Evolutionary conservation across 83 land plant genomes (phyloP).

Genomic region (Picea abies): DNA sequence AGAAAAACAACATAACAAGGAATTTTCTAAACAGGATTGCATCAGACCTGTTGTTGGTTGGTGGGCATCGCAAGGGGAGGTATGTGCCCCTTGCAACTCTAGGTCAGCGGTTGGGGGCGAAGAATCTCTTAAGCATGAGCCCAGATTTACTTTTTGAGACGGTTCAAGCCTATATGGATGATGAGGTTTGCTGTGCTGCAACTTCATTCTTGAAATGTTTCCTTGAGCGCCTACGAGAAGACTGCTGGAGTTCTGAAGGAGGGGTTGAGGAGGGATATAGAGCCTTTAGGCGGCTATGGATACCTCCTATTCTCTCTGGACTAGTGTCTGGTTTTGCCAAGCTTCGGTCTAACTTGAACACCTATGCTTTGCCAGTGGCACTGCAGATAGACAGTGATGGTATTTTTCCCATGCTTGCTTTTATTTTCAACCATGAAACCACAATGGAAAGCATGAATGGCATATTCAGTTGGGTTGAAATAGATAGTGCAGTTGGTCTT

Average conservation of each 20-base stretch:
- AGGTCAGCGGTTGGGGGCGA: conserved; percentile 85
- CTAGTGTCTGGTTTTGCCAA: conserved; percentile 83
- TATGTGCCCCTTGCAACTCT: conserved; percentile 93
- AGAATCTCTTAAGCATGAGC: conserved; percentile 58
- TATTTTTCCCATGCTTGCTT: conserved; percentile 79
- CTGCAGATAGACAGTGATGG: conserved; percentile 86
- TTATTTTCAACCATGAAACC: conserved; percentile 44
- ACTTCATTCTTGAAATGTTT: conserved; percentile 92
- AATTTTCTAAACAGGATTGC: conserved; percentile 57
- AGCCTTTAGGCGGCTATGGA: conserved; percentile 61
- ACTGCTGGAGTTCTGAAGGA: conserved; percentile 82
- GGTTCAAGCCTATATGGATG: conserved; percentile 77
- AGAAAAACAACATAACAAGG: conserved; percentile 31
- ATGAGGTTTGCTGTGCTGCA: conserved; percentile 97
- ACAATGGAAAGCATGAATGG: conserved; percentile 18
- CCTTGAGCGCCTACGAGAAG: conserved; percentile 89
- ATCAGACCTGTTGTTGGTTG: conserved; percentile 62
- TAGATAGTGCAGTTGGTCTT: conserved; percentile 38
- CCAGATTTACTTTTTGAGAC: conserved; percentile 77
- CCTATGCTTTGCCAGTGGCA: conserved; percentile 84
- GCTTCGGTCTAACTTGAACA: conserved; percentile 87
- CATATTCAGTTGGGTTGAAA: conserved; percentile 31
- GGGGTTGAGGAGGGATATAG: conserved; percentile 71
- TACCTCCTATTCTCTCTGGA: conserved; percentile 80
- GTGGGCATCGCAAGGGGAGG: conserved; percentile 95